Base-by-base conservation (phyloP, 2,329 filamentous ascomycete species). In the Diaporthe velutina region DNA sequence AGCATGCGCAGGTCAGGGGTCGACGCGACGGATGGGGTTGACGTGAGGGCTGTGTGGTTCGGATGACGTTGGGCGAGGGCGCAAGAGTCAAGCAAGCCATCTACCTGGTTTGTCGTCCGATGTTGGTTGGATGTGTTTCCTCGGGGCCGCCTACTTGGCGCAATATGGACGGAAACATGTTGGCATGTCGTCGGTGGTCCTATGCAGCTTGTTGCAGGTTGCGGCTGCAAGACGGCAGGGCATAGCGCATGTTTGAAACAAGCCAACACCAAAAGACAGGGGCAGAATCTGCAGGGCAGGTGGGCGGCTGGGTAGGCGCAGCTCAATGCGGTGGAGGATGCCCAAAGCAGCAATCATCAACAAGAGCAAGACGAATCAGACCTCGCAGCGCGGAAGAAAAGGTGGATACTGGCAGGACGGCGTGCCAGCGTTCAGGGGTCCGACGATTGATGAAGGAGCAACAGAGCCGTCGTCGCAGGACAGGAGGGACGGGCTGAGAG, bases 241-340 rank as follows among this genome's bases (percentile, higher is more conserved):
- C 55, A 61, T 61, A 70, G 70, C 70, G 72, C 64, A 52, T 30
- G 61, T 68, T 73, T 75, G 71, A 74, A 75, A 75, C 71, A 67
- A 60, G 71, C 57, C 72, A 55, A 68, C 55, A 73, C 25, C 28
- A 22, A 50, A 13, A 33, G 52, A 54, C 64, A 68, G 64, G 64
- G 64, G 64, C 48, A 68, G 33, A 45, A 68, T 54, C 48, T 68
- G 64, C 64, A 68, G 33, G 48, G 33, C 64, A 38, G 50, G 70
- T 64, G 70, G 57, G 70, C 70, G 70, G 70, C 57, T 72, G 70
- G 52, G 50, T 42, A 30, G 57, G 57, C 45, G 70, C 70, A 61
- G 70, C 70, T 72, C 70, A 25, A 72, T 54, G 48, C 57, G 70
- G 25, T 54, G 57, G 70, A 54, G 38, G 70, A 35, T 64, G 35